phyloP scores from a whole-genome alignment of 371 early-diverging fungal genomes.

The Fennellomyces sp. region DNA sequence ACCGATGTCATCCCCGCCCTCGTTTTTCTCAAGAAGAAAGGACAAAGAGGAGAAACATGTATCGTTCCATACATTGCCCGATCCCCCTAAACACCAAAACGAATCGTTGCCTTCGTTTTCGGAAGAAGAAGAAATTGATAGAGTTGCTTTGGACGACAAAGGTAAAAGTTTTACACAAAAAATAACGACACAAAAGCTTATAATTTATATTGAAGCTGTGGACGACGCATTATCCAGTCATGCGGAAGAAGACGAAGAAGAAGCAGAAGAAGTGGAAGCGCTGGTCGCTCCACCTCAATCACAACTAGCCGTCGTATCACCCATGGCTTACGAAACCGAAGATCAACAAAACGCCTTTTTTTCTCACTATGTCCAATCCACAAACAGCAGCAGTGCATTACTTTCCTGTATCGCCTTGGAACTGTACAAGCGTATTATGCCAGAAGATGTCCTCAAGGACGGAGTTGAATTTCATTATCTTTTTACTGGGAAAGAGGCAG shows the following conservation, averaged over 20 bases:
- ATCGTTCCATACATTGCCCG: neutral
- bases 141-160: neutral
- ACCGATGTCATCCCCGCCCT: conserved; percentile 1
- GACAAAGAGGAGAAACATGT: neutral
- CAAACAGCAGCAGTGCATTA: conserved; percentile 62
- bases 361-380: conserved; percentile 4
- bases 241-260: neutral
- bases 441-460: conserved; percentile 65
- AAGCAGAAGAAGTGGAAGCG: neutral
- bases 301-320: conserved; percentile 9
- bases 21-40: neutral
- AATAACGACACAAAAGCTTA: too few relatives aligned
- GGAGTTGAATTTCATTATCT: conserved; percentile 76
- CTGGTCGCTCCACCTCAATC: conserved; percentile 6
- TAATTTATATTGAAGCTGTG: too few relatives aligned
- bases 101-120: neutral
- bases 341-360: conserved; percentile 17
- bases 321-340: conserved; percentile 16
- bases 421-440: conserved; percentile 52
- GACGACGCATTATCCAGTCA: neutral
- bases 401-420: conserved; percentile 77
- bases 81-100: neutral
- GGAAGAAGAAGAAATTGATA: neutral
- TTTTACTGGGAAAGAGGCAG: conserved; percentile 82
- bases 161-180: too few relatives aligned